These are phyloP conservation scores for Eremochloa ophiuroides DNA, from an alignment of 176 grass and related monocot species.

Conservation along the genomic window DNA sequence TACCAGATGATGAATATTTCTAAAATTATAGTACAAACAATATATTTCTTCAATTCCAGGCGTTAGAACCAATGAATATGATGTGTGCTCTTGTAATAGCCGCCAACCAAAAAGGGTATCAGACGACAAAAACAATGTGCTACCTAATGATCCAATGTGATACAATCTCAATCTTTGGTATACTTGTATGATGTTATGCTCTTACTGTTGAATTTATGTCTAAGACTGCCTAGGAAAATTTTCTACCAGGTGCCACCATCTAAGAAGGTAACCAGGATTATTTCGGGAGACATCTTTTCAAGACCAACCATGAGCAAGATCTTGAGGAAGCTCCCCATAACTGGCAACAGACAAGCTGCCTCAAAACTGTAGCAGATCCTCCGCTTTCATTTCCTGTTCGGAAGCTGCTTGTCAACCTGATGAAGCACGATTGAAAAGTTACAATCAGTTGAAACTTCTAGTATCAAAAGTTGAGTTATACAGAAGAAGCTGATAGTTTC, in stretches of 20 bases:
- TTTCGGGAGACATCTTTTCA: slow-evolving; percentile 20
- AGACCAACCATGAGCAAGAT: slow-evolving; percentile 32
- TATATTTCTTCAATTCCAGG: neutral
- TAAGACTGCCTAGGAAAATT: slow-evolving; percentile 32
- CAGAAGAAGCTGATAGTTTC: neutral
- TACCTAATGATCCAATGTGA: neutral
- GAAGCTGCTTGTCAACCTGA: slow-evolving; percentile 34
- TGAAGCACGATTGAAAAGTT: slow-evolving; percentile 20
- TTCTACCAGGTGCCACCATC: slow-evolving; percentile 32
- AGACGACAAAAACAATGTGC: neutral
- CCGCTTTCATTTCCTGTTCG: neutral
- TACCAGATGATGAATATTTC: neutral
- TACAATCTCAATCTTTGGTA: slow-evolving; percentile 16
- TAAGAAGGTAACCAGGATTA: slow-evolving; percentile 28
- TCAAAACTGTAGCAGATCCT: slow-evolving; percentile 48
- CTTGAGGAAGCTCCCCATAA: slow-evolving; percentile 26
- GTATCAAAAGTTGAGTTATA: neutral
- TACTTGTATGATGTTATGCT: slow-evolving; percentile 27
- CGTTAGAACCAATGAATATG: neutral
- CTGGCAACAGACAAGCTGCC: slow-evolving; percentile 13
- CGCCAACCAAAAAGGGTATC: neutral
- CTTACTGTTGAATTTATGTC: neutral
- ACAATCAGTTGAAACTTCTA: neutral
- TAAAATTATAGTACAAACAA: neutral
- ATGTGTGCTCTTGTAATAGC: neutral